Evolutionary conservation across 139 green algal species (phyloP).

Genomic region (Deuterostichococcus epilithicus): DNA sequence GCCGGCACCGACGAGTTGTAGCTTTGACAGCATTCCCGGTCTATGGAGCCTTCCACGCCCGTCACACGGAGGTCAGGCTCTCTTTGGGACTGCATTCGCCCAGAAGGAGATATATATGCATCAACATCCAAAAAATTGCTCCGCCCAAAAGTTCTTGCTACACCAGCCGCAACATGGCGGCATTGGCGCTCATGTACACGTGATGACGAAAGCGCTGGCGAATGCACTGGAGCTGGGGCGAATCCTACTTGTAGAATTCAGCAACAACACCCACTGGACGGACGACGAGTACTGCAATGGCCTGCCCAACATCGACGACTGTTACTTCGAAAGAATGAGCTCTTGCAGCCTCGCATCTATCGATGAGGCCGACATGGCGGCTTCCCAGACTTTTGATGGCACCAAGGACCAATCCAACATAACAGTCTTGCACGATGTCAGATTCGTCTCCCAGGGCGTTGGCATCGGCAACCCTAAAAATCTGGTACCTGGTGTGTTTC

Average conservation of each 20-base stretch:
- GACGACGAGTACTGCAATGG: too few relatives aligned
- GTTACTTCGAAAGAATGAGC: not conserved
- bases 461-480: not conserved
- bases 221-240: not conserved
- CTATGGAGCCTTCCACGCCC: too few relatives aligned
- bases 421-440: not conserved
- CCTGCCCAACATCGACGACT: not conserved
- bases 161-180: not conserved
- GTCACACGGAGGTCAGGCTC: too few relatives aligned
- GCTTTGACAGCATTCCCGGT: too few relatives aligned
- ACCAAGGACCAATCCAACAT: not conserved
- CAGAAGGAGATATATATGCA: not conserved
- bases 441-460: not conserved
- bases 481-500: conserved; percentile 29
- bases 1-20: too few relatives aligned
- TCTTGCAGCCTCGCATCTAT: not conserved
- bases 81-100: not conserved
- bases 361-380: too few relatives aligned
- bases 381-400: not conserved
- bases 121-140: not conserved
- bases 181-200: too few relatives aligned
- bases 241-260: not conserved
- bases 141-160: not conserved
- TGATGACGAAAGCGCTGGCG: too few relatives aligned
- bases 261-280: too few relatives aligned